Evolutionary conservation across 345 rosid species (phyloP).

Genomic region (Raphanus sativus): DNA sequence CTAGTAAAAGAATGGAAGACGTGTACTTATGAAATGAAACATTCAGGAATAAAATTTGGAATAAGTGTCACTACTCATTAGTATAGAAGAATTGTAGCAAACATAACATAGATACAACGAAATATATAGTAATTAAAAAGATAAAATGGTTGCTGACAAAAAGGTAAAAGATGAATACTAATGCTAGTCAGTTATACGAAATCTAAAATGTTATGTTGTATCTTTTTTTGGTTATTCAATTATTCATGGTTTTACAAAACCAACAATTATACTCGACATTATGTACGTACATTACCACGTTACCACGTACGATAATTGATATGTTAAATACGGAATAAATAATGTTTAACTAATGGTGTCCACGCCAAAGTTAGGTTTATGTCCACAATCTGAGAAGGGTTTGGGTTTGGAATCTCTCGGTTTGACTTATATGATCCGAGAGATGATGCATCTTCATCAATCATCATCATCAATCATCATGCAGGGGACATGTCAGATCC

Average conservation of each 20-base stretch:
- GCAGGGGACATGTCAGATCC: constrained; percentile 14
- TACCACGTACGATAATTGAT: not conserved
- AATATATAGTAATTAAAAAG: not conserved
- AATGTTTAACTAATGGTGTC: not conserved
- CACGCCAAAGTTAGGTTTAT: constrained; percentile 15
- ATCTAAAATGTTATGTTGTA: not conserved
- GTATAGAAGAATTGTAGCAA: not conserved
- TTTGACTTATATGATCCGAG: constrained; percentile 28
- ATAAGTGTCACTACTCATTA: not conserved
- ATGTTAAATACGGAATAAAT: not conserved
- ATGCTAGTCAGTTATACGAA: not conserved
- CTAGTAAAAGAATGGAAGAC: not conserved
- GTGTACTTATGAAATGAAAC: not conserved
- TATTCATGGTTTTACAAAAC: not conserved
- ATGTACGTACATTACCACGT: not conserved
- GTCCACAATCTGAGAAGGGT: constrained; percentile 38
- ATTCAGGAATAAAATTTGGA: not conserved
- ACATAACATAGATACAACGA: not conserved
- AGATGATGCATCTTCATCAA: constrained; percentile 31
- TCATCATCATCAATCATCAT: constrained; percentile 29
- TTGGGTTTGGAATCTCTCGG: constrained; percentile 35
- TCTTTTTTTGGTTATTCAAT: not conserved
- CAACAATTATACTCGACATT: constrained; percentile 7
- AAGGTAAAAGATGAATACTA: not conserved
- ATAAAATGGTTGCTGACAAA: not conserved